Evolutionary conservation across 768 basidiomycete species (phyloP), one percentile per base, ranked within the genome.

Genomic region (Boletus insuetus): DNA sequence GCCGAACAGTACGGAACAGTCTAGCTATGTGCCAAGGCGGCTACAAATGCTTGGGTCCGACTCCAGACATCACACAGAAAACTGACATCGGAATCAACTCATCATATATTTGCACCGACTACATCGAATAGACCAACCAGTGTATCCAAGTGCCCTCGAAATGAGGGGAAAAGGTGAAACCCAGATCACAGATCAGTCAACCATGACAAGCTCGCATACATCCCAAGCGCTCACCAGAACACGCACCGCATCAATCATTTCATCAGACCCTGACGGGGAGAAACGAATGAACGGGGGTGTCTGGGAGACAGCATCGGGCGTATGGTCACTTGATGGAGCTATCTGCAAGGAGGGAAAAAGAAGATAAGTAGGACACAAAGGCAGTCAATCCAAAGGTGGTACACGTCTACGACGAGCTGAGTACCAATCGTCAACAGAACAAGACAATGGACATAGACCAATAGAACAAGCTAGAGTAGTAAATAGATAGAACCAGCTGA

Each of bases 201-300:
- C 63, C 43, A 42, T 31, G 4, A 51, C 43, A 55, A 41, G 54
- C 29, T 48, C 47, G 22, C 59, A 51, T 42, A 39, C 54, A 55
- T 38, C 54, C 43, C 55, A 51, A 78, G 77, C 79, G 79, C 79
- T 80, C 79, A 81, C 79, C 74, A 63, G 62, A 49, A n/a, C 67
- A 63, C 49, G 54, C 56, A 62, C 58, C 60, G 32, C 51, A 53
- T 54, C 63, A 60, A 46, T 53, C 65, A 67, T 69, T 76, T 79
- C 79, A 61, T 80, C 79, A 68, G 65, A 77, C 79, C 79, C 72
- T 60, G 38, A 48, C 60, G 73, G 75, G 77, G 76, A 78, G 78
- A 81, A 76, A 79, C 74, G 57, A 63, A 60, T 32, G 49, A 54
- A 54, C 40, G 35, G 46, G 29, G 20, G 44, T 45, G 47, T 39